Conservation (phyloP, 192 early-diverging fungal species). For the Chytriomyces hyalinus region DNA sequence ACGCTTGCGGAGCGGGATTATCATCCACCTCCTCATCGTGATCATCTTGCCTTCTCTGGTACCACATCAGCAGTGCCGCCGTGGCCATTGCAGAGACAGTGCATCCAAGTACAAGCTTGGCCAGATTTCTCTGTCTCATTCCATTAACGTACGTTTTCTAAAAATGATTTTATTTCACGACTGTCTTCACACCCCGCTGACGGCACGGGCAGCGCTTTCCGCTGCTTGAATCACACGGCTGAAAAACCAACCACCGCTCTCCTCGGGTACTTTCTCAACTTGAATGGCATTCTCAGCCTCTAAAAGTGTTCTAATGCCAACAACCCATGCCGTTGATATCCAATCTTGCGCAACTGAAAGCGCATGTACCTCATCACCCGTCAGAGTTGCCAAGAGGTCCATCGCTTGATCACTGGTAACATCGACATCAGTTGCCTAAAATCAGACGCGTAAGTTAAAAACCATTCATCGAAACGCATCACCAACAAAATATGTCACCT, state of each 20-base stretch:
- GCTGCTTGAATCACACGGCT: not conserved
- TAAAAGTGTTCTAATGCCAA: constrained; percentile 1
- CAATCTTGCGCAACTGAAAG: constrained; percentile 20
- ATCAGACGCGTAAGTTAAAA: not conserved
- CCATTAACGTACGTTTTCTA: too few species aligned
- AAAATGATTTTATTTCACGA: too few species aligned
- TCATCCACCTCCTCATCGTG: too few species aligned
- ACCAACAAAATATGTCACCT: not conserved
- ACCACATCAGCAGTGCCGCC: too few species aligned
- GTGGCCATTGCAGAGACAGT: too few species aligned
- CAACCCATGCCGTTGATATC: constrained; percentile 13
- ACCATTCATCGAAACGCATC: not conserved
- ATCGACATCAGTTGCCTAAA: constrained; percentile 16
- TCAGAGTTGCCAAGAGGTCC: constrained; percentile 3
- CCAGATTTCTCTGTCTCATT: too few species aligned
- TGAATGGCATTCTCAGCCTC: not conserved
- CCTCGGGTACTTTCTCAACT: not conserved
- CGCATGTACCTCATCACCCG: not conserved
- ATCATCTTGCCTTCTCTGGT: too few species aligned
- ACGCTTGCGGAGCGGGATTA: too few species aligned
- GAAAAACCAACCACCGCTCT: constrained; percentile 16
- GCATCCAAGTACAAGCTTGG: too few species aligned
- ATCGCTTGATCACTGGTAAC: not conserved
- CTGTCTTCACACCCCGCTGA: too few species aligned
- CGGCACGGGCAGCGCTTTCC: too few species aligned